A percentile compares a stretch with the other conserved stretches of the same genome.
These are phyloP conservation scores for Cytidiella melzeri DNA, from an alignment of 768 basidiomycete genomes.

Conservation along the genomic window DNA sequence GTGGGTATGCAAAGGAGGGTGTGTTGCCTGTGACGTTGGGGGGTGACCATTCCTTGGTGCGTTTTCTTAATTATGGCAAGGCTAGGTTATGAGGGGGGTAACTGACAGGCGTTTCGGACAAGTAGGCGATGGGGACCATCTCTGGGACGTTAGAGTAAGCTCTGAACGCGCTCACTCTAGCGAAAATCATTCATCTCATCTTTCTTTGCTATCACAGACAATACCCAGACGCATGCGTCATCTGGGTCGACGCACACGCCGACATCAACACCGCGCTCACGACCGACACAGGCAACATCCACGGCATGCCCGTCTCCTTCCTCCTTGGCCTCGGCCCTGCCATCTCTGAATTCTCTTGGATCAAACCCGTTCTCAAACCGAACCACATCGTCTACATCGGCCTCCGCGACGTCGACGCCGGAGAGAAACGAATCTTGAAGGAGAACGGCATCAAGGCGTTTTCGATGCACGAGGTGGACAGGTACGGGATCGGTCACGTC, in stretches of 20 bases:
- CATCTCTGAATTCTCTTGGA: conserved; percentile 45
- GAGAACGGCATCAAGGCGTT: conserved; percentile 76
- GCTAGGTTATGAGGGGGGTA: not conserved
- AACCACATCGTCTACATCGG: conserved; percentile 93
- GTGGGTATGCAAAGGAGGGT: conserved; percentile 68
- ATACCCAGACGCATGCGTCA: conserved; percentile 76
- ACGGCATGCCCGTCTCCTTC: conserved; percentile 98
- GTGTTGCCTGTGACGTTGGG: conserved; percentile 87
- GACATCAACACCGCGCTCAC: conserved; percentile 91
- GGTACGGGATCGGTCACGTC: conserved; percentile 87
- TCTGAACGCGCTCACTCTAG: not conserved
- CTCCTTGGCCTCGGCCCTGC: conserved; percentile 48
- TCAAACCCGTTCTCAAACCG: conserved; percentile 60
- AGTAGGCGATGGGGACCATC: conserved; percentile 87
- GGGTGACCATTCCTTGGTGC: conserved; percentile 90
- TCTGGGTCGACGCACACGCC: conserved; percentile 97
- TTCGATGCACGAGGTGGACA: conserved; percentile 61
- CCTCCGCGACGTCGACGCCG: conserved; percentile 85
- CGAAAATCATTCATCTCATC: not conserved
- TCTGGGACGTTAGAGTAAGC: conserved; percentile 76
- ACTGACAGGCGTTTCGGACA: no score
- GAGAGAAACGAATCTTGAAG: conserved; percentile 82
- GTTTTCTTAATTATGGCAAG: conserved; percentile 21
- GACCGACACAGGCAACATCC: conserved; percentile 88
- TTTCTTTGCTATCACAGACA: conserved; percentile 39